Conservation (phyloP, 192 early-diverging fungal species). For the Rhizophagus clarus region DNA sequence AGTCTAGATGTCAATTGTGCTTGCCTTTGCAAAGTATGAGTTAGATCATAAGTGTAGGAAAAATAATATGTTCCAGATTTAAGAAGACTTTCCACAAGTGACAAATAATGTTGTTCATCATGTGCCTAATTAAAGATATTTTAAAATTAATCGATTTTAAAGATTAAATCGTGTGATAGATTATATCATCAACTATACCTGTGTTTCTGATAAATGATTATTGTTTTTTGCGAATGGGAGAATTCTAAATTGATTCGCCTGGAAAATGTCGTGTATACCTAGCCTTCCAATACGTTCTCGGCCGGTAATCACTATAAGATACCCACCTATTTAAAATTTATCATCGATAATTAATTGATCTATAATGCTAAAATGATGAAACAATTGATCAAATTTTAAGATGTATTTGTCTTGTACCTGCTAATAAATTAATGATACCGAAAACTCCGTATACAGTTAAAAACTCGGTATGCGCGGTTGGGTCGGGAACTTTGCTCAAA, state of each 20-base stretch:
- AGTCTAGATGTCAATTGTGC: constrained; percentile 45
- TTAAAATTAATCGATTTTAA: neutral
- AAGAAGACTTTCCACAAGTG: constrained; percentile 52
- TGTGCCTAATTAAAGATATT: constrained; percentile 36
- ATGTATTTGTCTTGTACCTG: constrained; percentile 47
- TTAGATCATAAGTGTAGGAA: constrained; percentile 87
- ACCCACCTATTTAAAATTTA: constrained; percentile 56
- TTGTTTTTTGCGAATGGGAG: constrained; percentile 51
- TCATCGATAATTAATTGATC: neutral
- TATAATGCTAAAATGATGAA: neutral
- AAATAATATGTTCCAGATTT: constrained; percentile 65
- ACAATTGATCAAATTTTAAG: neutral
- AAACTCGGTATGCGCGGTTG: constrained; percentile 55
- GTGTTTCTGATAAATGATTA: constrained; percentile 37
- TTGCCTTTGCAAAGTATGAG: constrained; percentile 80
- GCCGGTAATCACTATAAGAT: constrained; percentile 75
- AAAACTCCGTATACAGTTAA: constrained; percentile 69
- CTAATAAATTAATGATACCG: constrained; percentile 68
- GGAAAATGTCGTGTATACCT: constrained; percentile 63
- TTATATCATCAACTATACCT: constrained; percentile 41
- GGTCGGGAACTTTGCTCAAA: constrained; percentile 38
- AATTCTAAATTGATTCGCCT: constrained; percentile 59
- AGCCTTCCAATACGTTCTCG: constrained; percentile 63
- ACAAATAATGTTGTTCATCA: constrained; percentile 52
- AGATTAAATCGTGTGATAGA: too few species aligned